Evolutionary conservation across 352 stramenopile genomes (phyloP), one percentile per base, ranked within the genome.

Genomic region (Pythium rishiriense): DNA sequence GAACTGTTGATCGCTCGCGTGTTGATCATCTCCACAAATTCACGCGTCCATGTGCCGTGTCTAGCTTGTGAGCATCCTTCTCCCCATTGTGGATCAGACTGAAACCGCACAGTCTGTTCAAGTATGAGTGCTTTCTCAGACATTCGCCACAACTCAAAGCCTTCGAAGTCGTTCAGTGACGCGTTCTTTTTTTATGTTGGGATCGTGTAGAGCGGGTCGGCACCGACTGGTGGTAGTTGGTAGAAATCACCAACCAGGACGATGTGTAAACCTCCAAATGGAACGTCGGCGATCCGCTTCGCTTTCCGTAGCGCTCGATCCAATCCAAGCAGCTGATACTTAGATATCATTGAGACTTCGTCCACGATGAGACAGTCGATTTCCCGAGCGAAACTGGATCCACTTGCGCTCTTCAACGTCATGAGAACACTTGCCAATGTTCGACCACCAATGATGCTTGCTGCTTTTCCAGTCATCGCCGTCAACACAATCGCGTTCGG

Each of bases 71-170:
- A 63, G 29, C 70, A 78, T 0, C 70, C 70, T 31, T 47, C 42
- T 1, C 53, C 55, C 70, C 72, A 79, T 3, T 61, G 52, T 2
- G 67, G 68, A 33, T 78, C 71, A 6, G 68, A 46, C 2, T n/a
- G 9, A 48, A 78, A 75, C 1, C 71, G 57, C 14, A 75, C 54
- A 11, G 48, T 65, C 14, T 75, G 68, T 7, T 50, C 61, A 12
- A 50, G 50, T 6, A 43, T 29, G 21, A 65, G 33, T 26, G 76
- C 51, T 26, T 62, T 62, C 10, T 58, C 42, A 31, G 66, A 66
- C 0, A 5, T 33, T 31, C 39, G 19, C 62, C 61, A 68, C 21
- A 68, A 35, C 3, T 46, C 4, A 37, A 47, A 53, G 0, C 58
- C 58, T 24, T 58, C 58, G 28, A 53, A 25, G 21, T 65, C 58